Percentiles rank a stretch among this genome's conserved stretches.
These are phyloP conservation scores for Exophiala xenobiotica DNA, from an alignment of 2,329 filamentous ascomycete genomes.

Conservation along the genomic window DNA sequence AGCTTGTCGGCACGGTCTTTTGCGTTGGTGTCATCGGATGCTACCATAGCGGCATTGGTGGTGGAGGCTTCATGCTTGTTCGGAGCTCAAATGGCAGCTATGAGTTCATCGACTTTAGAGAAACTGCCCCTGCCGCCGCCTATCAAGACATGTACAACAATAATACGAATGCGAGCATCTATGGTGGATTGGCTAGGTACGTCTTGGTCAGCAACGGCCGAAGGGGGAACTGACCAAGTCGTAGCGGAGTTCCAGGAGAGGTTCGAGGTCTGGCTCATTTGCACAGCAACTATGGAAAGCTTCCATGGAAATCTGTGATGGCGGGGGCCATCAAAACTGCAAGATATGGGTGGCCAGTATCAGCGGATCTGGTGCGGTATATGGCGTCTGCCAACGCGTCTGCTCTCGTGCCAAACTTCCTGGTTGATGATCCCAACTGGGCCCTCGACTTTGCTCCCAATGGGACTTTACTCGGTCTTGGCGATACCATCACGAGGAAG, in stretches of 20 bases:
- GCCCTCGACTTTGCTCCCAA: slow-evolving; percentile 86
- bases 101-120: slow-evolving; percentile 86
- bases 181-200: slow-evolving; percentile 67
- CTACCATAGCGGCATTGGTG: slow-evolving; percentile 79
- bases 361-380: slow-evolving; percentile 70
- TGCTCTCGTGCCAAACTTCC: slow-evolving; percentile 58
- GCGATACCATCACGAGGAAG: slow-evolving; percentile 76
- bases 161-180: slow-evolving; percentile 65
- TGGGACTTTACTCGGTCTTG: slow-evolving; percentile 68
- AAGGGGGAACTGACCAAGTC: slow-evolving; percentile 7
- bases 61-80: slow-evolving; percentile 86
- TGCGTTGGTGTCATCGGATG: slow-evolving; percentile 74
- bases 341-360: slow-evolving; percentile 70
- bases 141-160: slow-evolving; percentile 81
- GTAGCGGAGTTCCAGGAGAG: slow-evolving; percentile 57
- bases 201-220: background rate
- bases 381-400: slow-evolving; percentile 58
- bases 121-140: slow-evolving; percentile 79
- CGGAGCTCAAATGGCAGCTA: slow-evolving; percentile 71
- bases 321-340: slow-evolving; percentile 73
- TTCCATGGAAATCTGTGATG: slow-evolving; percentile 71
- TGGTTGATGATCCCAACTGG: slow-evolving; percentile 74
- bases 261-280: slow-evolving; percentile 76
- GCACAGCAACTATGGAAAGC: slow-evolving; percentile 59
- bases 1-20: slow-evolving; percentile 69